Evolutionary conservation across 306 rosid species (phyloP).

Genomic region (Prunus armeniaca): DNA sequence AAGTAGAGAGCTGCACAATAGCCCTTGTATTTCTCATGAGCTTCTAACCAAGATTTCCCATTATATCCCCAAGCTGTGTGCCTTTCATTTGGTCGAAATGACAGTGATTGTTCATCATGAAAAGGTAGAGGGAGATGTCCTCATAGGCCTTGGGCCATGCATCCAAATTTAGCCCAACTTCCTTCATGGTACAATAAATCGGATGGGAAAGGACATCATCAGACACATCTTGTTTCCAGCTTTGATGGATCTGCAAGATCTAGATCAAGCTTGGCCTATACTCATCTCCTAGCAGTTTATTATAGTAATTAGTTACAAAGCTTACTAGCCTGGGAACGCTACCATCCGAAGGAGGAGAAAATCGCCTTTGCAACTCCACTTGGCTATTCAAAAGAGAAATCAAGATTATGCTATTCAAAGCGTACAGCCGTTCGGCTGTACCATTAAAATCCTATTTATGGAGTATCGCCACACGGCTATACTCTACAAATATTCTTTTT

Average conservation of each 20-base stretch:
- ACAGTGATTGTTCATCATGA: constrained; percentile 94
- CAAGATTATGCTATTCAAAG: no score
- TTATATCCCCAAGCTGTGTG: constrained; percentile 60
- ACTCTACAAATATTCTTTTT: no score
- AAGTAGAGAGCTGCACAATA: constrained; percentile 71
- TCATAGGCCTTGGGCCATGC: constrained; percentile 72
- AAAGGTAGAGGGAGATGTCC: constrained; percentile 58
- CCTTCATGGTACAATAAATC: constrained; percentile 50
- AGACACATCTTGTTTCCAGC: constrained; percentile 53
- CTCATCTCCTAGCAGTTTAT: constrained; percentile 52
- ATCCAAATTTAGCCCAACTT: constrained; percentile 68
- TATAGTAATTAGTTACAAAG: constrained; percentile 63
- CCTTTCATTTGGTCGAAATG: constrained; percentile 65
- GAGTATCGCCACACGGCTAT: no score
- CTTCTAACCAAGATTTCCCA: constrained; percentile 84
- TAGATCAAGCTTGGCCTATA: constrained; percentile 57
- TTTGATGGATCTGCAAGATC: constrained; percentile 57
- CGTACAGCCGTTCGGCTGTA: no score
- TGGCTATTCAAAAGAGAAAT: constrained; percentile 25
- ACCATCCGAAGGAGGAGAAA: constrained; percentile 74
- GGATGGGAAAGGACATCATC: constrained; percentile 34
- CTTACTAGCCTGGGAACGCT: constrained; percentile 69
- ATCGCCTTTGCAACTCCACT: constrained; percentile 60
- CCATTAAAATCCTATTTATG: no score
- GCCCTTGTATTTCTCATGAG: constrained; percentile 76